A percentile compares a stretch with the other conserved stretches of the same genome.
Conservation (phyloP, 2,329 filamentous ascomycete genomes). For the Trichoderma asperellum region DNA sequence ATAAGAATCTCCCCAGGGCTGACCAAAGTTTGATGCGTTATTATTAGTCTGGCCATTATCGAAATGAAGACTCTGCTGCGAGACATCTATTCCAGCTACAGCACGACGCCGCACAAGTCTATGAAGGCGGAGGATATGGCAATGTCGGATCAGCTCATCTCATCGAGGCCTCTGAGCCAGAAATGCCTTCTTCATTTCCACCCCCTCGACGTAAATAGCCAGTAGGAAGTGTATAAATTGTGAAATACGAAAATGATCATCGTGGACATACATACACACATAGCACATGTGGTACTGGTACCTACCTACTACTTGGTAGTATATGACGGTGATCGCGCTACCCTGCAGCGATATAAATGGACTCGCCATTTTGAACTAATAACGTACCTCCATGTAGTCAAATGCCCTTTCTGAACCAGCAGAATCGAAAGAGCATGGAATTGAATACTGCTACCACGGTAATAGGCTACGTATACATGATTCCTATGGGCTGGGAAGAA, state of each 20-base stretch:
- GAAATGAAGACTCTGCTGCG: conserved; percentile 70
- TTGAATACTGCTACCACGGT: neutral
- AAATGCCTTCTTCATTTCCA: conserved; percentile 60
- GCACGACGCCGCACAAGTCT: conserved; percentile 56
- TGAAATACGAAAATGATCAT: neutral
- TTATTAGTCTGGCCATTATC: conserved; percentile 60
- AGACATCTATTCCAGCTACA: conserved; percentile 64
- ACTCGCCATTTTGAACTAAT: neutral
- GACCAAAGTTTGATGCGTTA: neutral
- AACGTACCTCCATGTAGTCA: neutral
- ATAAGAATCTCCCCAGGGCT: neutral
- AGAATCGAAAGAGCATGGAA: neutral
- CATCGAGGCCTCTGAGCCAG: conserved; percentile 63
- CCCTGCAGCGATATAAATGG: neutral
- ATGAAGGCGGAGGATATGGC: conserved; percentile 63
- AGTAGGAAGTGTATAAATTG: neutral
- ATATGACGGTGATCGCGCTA: no score
- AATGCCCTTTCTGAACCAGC: neutral
- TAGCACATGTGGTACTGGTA: neutral
- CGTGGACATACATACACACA: neutral
- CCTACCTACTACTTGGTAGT: no score
- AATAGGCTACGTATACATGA: neutral
- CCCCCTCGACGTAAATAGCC: conserved; percentile 34
- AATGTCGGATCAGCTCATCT: conserved; percentile 70
- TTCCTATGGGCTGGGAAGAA: neutral